Percentiles rank a stretch among this genome's conserved stretches.
Evolutionary conservation across 768 basidiomycete genomes (phyloP).

Genomic region (Leccinum obscurum): DNA sequence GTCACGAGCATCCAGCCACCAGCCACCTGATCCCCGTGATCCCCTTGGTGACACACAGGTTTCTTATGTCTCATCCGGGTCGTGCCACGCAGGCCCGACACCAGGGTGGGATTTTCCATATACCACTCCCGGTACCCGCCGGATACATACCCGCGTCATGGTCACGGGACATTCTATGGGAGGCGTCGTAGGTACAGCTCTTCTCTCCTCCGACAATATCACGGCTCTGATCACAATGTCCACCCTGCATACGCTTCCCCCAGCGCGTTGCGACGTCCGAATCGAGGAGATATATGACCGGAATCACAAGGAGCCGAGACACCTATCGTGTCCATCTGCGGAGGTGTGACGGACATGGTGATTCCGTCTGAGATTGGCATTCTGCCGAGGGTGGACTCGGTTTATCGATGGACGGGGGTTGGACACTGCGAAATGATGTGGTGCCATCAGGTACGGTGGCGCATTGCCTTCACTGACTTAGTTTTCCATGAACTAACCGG

Average conservation of each 20-base stretch:
- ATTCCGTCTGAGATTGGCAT: conserved; percentile 89
- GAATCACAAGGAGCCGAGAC: conserved; percentile 48
- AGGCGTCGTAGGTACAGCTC: conserved; percentile 81
- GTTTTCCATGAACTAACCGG: no score
- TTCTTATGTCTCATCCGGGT: no score
- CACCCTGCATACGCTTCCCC: conserved; percentile 86
- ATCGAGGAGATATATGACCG: conserved; percentile 69
- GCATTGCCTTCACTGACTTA: conserved; percentile 49
- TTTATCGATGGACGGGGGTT: conserved; percentile 69
- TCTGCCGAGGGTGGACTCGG: conserved; percentile 39
- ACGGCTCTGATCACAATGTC: conserved; percentile 92
- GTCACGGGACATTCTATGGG: conserved; percentile 98
- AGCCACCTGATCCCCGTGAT: no score
- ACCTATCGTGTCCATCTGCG: conserved; percentile 85
- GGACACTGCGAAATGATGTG: conserved; percentile 97
- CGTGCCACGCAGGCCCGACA: no score
- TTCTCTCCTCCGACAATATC: conserved; percentile 67
- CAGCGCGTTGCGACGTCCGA: conserved; percentile 80
- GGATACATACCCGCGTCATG: conserved; percentile 55
- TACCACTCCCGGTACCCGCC: conserved; percentile 54
- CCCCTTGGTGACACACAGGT: no score
- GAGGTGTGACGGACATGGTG: conserved; percentile 89
- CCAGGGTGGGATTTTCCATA: no score
- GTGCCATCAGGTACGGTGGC: conserved; percentile 97
- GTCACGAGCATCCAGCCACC: no score